Conservation (phyloP, 2,329 filamentous ascomycete genomes). For the Microsporum canis region DNA sequence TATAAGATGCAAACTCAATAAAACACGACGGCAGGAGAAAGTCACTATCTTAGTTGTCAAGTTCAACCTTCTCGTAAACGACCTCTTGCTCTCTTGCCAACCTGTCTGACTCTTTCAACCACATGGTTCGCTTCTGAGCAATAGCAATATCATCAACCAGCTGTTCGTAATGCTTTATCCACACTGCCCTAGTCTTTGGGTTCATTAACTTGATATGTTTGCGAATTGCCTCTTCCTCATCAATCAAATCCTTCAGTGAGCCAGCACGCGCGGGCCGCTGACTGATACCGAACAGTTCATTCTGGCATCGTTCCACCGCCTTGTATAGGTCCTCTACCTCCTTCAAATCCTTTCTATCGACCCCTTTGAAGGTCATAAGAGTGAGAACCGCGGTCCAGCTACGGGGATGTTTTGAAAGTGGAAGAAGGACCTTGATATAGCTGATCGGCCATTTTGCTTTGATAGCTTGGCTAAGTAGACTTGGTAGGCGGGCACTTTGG, state of each 20-base stretch:
- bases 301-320: conserved; percentile 17
- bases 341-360: conserved; percentile 17
- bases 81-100: conserved; percentile 5
- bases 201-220: not conserved
- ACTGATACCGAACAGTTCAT: conserved; percentile 17
- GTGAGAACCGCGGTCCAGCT: conserved; percentile 24
- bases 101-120: conserved; percentile 8
- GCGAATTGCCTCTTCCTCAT: conserved; percentile 3
- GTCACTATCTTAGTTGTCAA: not conserved
- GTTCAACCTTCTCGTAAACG: conserved; percentile 1
- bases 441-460: conserved; percentile 12
- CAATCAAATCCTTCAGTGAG: not conserved
- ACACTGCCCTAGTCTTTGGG: not conserved
- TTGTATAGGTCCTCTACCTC: conserved; percentile 16
- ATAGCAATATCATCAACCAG: conserved; percentile 6
- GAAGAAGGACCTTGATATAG: conserved; percentile 19
- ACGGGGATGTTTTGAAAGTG: conserved; percentile 15
- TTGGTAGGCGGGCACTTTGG: conserved; percentile 7
- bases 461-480: conserved; percentile 17
- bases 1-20: no score
- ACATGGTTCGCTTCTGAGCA: conserved; percentile 9
- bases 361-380: conserved; percentile 20
- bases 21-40: not conserved
- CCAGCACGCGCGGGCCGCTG: conserved; percentile 4
- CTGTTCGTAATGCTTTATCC: conserved; percentile 4